A percentile compares a stretch with the other conserved stretches of the same genome.
Conservation (phyloP, 2,329 filamentous ascomycete species). For the Neofusicoccum cordaticola region DNA sequence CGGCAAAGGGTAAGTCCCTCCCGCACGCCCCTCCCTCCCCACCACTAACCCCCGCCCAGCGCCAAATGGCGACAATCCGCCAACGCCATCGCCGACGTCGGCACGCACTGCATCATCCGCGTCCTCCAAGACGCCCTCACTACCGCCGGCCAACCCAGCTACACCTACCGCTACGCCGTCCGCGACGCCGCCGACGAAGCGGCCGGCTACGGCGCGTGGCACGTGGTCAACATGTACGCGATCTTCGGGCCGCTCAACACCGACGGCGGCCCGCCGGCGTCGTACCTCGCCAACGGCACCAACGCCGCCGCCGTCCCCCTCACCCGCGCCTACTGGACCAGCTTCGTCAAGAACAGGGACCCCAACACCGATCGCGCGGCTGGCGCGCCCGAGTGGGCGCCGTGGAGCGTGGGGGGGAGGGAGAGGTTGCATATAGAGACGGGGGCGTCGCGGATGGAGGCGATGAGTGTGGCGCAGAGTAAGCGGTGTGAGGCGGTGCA, state of each 20-base stretch:
- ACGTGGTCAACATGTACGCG: conserved; percentile 64
- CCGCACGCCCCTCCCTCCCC: no score
- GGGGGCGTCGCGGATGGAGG: conserved; percentile 42
- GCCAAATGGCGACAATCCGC: conserved; percentile 58
- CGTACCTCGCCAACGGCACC: conserved; percentile 50
- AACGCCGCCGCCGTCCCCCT: conserved; percentile 60
- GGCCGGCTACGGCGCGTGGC: conserved; percentile 61
- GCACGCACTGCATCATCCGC: conserved; percentile 58
- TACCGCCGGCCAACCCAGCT: conserved; percentile 35
- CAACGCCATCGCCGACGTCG: conserved; percentile 51
- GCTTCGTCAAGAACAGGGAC: conserved; percentile 65
- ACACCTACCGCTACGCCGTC: conserved; percentile 70
- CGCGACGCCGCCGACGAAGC: conserved; percentile 54
- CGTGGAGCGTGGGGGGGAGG: conserved; percentile 32
- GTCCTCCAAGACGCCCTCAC: conserved; percentile 49
- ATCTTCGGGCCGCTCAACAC: conserved; percentile 65
- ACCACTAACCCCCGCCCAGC: no score
- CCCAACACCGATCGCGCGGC: conserved; percentile 57
- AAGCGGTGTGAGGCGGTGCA: neutral
- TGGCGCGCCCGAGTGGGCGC: conserved; percentile 53
- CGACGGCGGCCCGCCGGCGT: conserved; percentile 48
- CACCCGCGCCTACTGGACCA: conserved; percentile 70
- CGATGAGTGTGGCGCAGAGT: conserved; percentile 22
- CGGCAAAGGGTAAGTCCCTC: conserved; percentile 33
- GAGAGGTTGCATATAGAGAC: conserved; percentile 38